A percentile compares a stretch with the other conserved stretches of the same genome.
phyloP scores from a whole-genome alignment of 148 eudicot genomes.

The Rhododendron molle region DNA sequence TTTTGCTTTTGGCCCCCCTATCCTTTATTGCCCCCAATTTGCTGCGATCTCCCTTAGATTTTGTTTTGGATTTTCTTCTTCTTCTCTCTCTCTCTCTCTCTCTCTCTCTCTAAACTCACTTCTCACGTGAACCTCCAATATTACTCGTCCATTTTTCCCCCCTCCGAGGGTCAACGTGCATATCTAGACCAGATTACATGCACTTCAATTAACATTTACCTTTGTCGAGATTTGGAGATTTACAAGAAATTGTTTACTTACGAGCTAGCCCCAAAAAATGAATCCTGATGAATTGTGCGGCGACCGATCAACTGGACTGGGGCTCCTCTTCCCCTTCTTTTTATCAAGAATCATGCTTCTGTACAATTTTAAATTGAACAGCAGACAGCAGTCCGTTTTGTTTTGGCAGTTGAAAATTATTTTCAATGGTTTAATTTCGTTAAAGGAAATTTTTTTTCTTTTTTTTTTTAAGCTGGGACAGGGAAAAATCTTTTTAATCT shows the following conservation, averaged over 20 bases:
- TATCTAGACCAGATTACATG: too few relatives aligned
- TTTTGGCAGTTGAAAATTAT: background rate
- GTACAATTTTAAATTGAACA: background rate
- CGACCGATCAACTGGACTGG: too few relatives aligned
- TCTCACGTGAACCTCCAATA: conserved; percentile 19
- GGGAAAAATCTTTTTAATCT: too few relatives aligned
- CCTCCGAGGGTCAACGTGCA: background rate
- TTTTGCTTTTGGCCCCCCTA: background rate
- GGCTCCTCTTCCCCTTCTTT: background rate
- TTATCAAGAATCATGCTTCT: background rate
- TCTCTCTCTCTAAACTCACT: background rate
- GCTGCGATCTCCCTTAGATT: conserved; percentile 21
- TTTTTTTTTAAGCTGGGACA: too few relatives aligned
- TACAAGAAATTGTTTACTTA: background rate
- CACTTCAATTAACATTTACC: too few relatives aligned
- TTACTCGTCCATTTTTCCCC: background rate
- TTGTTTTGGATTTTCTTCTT: conserved; percentile 25
- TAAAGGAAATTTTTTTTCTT: too few relatives aligned
- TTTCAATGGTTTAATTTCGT: background rate
- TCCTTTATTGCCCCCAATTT: background rate
- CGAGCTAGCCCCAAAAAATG: background rate
- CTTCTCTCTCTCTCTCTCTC: background rate
- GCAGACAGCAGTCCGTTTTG: too few relatives aligned
- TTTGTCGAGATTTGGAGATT: too few relatives aligned
- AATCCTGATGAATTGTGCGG: too few relatives aligned